phyloP scores from a whole-genome alignment of 306 rosid genomes.

The Cyclanthera cordifolia region DNA sequence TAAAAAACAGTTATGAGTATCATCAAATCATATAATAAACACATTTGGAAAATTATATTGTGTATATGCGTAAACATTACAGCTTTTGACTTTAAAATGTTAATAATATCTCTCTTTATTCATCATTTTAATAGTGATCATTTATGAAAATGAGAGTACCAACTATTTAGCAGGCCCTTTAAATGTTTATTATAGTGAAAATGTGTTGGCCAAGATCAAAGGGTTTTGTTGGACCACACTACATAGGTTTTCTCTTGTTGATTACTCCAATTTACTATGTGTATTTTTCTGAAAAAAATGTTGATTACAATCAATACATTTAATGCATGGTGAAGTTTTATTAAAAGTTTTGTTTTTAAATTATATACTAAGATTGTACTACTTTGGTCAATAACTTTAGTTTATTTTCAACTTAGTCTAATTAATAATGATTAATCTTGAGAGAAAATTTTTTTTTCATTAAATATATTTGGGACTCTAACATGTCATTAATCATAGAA shows the following conservation, averaged over 20 bases:
- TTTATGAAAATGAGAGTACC: background rate
- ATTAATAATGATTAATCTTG: background rate
- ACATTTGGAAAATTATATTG: no score
- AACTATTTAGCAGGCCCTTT: background rate
- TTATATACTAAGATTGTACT: background rate
- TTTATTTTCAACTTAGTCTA: background rate
- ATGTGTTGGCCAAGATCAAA: background rate
- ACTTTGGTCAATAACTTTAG: no score
- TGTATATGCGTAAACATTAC: no score
- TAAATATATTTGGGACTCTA: background rate
- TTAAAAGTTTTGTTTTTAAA: background rate
- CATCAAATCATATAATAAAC: no score
- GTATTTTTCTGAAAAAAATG: background rate
- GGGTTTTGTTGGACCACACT: background rate
- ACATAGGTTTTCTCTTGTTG: background rate
- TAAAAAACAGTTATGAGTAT: no score
- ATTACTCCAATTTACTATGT: background rate
- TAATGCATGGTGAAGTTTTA: background rate
- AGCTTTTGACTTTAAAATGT: no score
- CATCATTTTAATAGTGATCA: background rate
- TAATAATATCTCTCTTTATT: background rate
- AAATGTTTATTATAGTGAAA: background rate
- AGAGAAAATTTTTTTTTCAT: background rate
- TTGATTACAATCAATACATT: background rate
- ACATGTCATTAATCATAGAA: background rate